Evolutionary conservation across 257 asterid species (phyloP), one percentile per base, ranked within the genome.

Genomic region (Solanum corneliomulleri): DNA sequence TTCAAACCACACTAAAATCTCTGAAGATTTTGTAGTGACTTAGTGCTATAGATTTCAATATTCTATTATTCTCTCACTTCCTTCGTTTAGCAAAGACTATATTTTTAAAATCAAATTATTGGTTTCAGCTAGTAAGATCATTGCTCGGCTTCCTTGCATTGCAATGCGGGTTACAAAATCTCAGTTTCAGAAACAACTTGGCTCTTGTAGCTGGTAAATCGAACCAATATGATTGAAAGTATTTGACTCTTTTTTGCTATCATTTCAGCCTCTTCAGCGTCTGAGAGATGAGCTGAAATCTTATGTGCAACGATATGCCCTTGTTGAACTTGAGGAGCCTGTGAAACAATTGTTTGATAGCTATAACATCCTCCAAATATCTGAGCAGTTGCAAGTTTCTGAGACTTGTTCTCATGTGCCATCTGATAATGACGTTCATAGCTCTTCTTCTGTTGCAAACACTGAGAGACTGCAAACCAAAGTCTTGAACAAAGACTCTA

Each of bases 211-310:
- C 11, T 47, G 69, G 85, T 16, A 1, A 29, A 49, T 80, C 23
- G 69, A 18, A 7, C 20, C 69, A 29, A 42, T 10, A 18, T 47
- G 69, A 80, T 80, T 1, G 44, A 1, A 49, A 81, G 9, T 49
- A 31, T 10, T 81, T 49, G 6, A 41, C 41, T 27, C 16, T 45
- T 47, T 80, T 78, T 12, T 80, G 16, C 69, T 49, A 29, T 1
- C 16, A 10, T 49, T 81, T 71, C 93, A 95, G 99, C 98, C 98
- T 89, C 87, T 94, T 15, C 96, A 93, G 86, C 91, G 91, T 86
- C 89, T 95, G 91, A 93, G 93, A 60, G 98, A 94, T 11, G 99
- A 95, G 91, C 92, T 97, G 47, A 95, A 90, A 90, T 87, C 94
- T 25, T 97, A 95, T 85, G 90, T 88, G 71, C 94, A 87, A 11